Conservation (phyloP, 352 stramenopile genomes). For the Phytophthora pluvialis region DNA sequence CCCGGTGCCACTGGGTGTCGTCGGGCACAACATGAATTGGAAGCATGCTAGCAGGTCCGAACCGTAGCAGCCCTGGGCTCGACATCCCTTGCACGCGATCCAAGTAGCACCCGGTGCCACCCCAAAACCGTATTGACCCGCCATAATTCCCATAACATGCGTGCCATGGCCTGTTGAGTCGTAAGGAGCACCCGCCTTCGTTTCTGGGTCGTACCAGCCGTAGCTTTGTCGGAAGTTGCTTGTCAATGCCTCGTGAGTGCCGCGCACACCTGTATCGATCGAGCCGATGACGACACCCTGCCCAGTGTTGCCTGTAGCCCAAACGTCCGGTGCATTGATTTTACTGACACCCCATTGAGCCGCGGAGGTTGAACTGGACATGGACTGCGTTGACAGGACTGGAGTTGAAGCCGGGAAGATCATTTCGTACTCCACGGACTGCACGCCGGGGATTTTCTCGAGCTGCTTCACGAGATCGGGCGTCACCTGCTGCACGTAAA, state of each 20-base stretch:
- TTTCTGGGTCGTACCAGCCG: constrained; percentile 68
- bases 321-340: constrained; percentile 57
- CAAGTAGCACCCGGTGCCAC: constrained; percentile 60
- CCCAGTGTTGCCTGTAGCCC: constrained; percentile 56
- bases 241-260: constrained; percentile 51
- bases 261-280: constrained; percentile 67
- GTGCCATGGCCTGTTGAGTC: constrained; percentile 65
- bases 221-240: constrained; percentile 52
- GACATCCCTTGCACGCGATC: constrained; percentile 66
- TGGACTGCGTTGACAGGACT: constrained; percentile 41
- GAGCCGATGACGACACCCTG: constrained; percentile 59
- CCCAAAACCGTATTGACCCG: constrained; percentile 52
- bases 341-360: constrained; percentile 58
- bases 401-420: constrained; percentile 44
- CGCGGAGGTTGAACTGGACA: constrained; percentile 35
- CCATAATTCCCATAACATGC: constrained; percentile 56
- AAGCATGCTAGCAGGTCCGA: constrained; percentile 60
- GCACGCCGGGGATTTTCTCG: constrained; percentile 42
- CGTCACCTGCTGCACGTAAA: constrained; percentile 59
- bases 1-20: constrained; percentile 38
- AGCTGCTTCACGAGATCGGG: constrained; percentile 54
- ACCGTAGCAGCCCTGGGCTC: constrained; percentile 43
- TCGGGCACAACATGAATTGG: constrained; percentile 77
- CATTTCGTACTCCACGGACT: constrained; percentile 46
- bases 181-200: constrained; percentile 38